Evolutionary conservation across 1,284 basidiomycete species (phyloP).

Genomic region (Marasmius tenuissimus): DNA sequence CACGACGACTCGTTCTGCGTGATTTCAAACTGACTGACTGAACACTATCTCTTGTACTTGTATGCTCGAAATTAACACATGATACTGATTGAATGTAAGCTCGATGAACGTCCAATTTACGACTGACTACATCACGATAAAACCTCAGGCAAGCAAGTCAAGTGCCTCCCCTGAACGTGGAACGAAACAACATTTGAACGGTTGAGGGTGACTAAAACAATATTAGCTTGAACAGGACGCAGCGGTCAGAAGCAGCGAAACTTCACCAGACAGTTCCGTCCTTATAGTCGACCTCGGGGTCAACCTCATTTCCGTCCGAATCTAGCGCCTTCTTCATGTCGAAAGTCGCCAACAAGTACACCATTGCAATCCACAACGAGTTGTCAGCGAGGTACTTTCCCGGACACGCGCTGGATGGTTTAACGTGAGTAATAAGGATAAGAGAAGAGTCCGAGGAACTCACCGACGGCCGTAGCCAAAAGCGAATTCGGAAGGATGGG

Average conservation of each 20-base stretch:
- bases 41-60: no score
- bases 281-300: background rate
- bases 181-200: conserved; percentile 3
- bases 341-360: background rate
- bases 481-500: background rate
- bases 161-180: background rate
- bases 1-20: no score
- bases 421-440: background rate
- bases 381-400: background rate
- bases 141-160: background rate
- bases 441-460: background rate
- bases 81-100: no score
- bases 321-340: background rate
- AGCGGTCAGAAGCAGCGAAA: background rate
- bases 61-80: no score
- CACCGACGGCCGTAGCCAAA: conserved; percentile 3
- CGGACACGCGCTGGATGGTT: background rate
- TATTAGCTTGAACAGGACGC: background rate
- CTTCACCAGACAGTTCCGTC: background rate
- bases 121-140: background rate
- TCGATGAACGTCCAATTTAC: background rate
- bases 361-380: background rate
- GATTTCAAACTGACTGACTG: no score
- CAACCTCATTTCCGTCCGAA: background rate
- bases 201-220: background rate